A percentile compares a stretch with the other conserved stretches of the same genome.
Conservation (phyloP, 148 eudicot genomes). For the Nyssa sinensis region DNA sequence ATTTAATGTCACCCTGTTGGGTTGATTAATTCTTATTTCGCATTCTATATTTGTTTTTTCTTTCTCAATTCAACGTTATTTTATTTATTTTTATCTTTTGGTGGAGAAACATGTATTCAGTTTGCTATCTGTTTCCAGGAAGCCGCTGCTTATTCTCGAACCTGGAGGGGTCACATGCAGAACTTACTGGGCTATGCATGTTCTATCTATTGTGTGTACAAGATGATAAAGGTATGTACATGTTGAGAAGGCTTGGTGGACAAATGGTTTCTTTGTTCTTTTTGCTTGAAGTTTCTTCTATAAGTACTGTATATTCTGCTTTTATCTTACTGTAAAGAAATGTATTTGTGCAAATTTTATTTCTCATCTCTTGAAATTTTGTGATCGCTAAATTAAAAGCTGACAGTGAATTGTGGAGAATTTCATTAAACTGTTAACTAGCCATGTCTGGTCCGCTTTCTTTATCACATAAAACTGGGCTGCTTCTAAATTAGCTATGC, state of each 20-base stretch:
- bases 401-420: too few species aligned
- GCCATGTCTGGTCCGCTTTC: background rate
- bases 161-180: slow-evolving; percentile 99
- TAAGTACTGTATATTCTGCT: too few species aligned
- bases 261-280: too few species aligned
- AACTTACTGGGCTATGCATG: slow-evolving; percentile 93
- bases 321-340: background rate
- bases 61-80: too few species aligned
- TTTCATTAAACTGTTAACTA: background rate
- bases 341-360: background rate
- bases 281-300: background rate
- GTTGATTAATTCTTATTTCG: slow-evolving; percentile 1
- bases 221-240: slow-evolving; percentile 80
- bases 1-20: background rate
- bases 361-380: background rate
- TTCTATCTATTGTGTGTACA: slow-evolving; percentile 93
- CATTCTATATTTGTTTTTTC: background rate
- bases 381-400: background rate
- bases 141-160: slow-evolving; percentile 97
- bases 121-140: slow-evolving; percentile 50
- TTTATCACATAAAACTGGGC: background rate
- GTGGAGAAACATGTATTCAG: background rate
- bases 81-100: background rate
- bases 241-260: background rate
- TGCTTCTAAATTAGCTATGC: slow-evolving; percentile 3